Conservation (phyloP, 306 rosid species). For the Begonia loranthoides region DNA sequence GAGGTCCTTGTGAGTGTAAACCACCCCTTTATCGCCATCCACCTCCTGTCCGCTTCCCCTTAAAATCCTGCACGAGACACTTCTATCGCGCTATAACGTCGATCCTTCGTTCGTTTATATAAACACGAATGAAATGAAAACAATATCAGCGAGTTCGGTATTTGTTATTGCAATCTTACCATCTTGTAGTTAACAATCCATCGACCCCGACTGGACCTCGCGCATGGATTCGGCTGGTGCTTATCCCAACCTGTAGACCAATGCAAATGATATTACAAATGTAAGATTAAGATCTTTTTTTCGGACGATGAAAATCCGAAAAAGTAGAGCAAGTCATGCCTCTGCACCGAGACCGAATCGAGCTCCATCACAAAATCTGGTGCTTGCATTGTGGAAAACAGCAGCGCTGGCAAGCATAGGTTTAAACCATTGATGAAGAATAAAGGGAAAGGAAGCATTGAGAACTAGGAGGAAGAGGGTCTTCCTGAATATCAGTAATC, state of each 20-base stretch:
- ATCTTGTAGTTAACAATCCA: slow-evolving; percentile 69
- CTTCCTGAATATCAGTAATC: background rate
- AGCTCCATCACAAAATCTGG: slow-evolving; percentile 63
- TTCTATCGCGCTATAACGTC: background rate
- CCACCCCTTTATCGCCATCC: slow-evolving; percentile 47
- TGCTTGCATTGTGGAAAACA: slow-evolving; percentile 73
- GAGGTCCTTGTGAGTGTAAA: slow-evolving; percentile 41
- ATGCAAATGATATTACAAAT: too few species aligned
- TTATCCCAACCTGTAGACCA: slow-evolving; percentile 58
- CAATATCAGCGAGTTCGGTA: too few species aligned
- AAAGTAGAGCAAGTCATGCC: slow-evolving; percentile 22
- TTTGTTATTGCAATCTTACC: slow-evolving; percentile 24
- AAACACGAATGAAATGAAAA: too few species aligned
- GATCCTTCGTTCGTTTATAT: too few species aligned
- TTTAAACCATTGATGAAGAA: too few species aligned
- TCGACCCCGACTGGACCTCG: slow-evolving; percentile 99
- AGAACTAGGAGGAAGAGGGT: background rate
- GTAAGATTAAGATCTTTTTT: slow-evolving; percentile 1
- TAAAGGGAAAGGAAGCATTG: too few species aligned
- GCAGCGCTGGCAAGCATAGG: slow-evolving; percentile 48
- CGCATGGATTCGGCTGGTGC: slow-evolving; percentile 69
- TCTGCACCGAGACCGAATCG: slow-evolving; percentile 80
- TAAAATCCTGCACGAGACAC: slow-evolving; percentile 53
- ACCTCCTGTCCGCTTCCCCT: slow-evolving; percentile 80
- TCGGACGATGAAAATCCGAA: background rate